These are phyloP conservation scores for Cucumis variabilis DNA, from an alignment of 331 rosid genomes.

Conservation along the genomic window DNA sequence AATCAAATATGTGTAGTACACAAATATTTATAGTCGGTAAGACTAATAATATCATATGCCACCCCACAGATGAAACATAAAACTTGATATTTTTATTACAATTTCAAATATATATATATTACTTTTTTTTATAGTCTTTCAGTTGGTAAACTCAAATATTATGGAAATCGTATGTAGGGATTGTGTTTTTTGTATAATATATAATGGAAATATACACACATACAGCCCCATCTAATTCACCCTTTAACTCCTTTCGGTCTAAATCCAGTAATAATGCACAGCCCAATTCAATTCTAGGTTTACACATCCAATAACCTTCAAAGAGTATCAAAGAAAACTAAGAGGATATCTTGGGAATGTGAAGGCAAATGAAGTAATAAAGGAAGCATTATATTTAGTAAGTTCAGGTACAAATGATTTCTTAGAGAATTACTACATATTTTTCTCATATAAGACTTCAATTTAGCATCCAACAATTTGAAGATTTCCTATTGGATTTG, in stretches of 20 bases:
- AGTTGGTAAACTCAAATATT: not conserved
- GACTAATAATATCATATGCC: not conserved
- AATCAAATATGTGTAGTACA: not conserved
- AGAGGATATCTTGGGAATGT: conserved; percentile 60
- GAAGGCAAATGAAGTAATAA: conserved; percentile 56
- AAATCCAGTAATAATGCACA: too few species aligned
- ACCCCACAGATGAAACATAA: not conserved
- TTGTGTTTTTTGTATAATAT: not conserved
- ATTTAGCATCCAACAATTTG: conserved; percentile 52
- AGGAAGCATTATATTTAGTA: conserved; percentile 68
- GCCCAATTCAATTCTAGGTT: too few species aligned
- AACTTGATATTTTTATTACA: not conserved
- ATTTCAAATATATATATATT: not conserved
- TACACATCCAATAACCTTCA: too few species aligned
- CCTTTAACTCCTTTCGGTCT: too few species aligned
- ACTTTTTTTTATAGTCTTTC: too few species aligned
- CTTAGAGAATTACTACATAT: conserved; percentile 67
- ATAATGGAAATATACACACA: too few species aligned
- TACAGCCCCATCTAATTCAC: too few species aligned
- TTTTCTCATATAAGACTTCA: conserved; percentile 53
- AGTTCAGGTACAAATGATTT: conserved; percentile 93
- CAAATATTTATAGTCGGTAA: not conserved
- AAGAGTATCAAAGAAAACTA: conserved; percentile 71
- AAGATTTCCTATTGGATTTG: conserved; percentile 63
- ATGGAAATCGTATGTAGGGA: conserved; percentile 1